phyloP scores from a whole-genome alignment of 305 asterid genomes.

The Rubia tinctorum region DNA sequence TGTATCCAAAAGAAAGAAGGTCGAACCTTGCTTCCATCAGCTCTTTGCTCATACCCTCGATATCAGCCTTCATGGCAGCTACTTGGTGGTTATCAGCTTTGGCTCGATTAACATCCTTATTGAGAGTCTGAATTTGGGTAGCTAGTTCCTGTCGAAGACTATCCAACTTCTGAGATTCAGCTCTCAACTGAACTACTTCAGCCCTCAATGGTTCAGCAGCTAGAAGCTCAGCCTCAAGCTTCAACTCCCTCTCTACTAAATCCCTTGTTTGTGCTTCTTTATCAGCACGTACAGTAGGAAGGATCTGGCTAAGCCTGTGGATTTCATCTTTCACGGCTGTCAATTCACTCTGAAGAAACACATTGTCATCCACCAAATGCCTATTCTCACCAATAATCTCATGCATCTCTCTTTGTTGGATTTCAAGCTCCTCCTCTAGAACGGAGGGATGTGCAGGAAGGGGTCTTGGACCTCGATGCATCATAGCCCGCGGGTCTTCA shows the following conservation, averaged over 20 bases:
- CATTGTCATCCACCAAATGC: conserved; percentile 70
- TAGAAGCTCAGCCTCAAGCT: conserved; percentile 81
- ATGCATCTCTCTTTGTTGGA: conserved; percentile 81
- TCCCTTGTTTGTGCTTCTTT: conserved; percentile 75
- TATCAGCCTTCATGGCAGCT: conserved; percentile 52
- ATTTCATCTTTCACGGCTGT: conserved; percentile 77
- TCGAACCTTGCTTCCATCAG: conserved; percentile 67
- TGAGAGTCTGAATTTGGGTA: conserved; percentile 53
- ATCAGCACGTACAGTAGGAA: conserved; percentile 65
- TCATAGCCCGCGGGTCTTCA: conserved; percentile 48
- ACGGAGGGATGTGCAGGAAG: conserved; percentile 58
- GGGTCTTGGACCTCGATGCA: conserved; percentile 49
- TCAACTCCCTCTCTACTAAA: conserved; percentile 63
- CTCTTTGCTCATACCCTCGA: conserved; percentile 69
- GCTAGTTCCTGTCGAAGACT: conserved; percentile 57
- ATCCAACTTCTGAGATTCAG: conserved; percentile 63
- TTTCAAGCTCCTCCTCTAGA: conserved; percentile 80
- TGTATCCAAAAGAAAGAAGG: neutral
- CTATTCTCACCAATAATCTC: conserved; percentile 65
- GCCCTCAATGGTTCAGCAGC: conserved; percentile 57
- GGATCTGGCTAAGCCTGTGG: conserved; percentile 56
- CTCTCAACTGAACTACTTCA: conserved; percentile 59
- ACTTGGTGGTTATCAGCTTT: conserved; percentile 66
- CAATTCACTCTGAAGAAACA: conserved; percentile 78
- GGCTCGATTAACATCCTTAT: conserved; percentile 55